Conservation (phyloP, 169 alveolate species). For the Eimeria maxima region DNA sequence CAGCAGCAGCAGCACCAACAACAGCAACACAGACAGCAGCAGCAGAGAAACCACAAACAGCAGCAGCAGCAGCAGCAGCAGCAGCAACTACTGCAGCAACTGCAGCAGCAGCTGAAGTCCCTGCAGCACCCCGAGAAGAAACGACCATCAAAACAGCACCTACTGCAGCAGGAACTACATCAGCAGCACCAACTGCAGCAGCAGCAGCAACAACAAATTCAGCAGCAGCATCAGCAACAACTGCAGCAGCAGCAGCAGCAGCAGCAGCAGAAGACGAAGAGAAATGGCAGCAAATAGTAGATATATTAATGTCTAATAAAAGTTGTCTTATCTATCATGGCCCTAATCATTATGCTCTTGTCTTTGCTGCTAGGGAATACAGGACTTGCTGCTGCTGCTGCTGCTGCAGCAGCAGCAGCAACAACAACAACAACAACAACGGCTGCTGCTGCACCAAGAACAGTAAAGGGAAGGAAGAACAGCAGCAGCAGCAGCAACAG, state of each 20-base stretch:
- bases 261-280: not conserved
- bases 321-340: conserved; percentile 38
- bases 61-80: not conserved
- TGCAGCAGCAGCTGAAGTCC: not conserved
- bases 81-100: not conserved
- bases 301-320: not conserved
- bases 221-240: no score
- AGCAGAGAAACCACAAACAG: not conserved
- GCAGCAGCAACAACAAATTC: no score
- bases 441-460: not conserved
- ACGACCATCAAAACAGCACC: no score
- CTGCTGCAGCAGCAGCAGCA: not conserved
- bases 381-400: not conserved
- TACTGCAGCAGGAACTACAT: not conserved
- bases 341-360: conserved; percentile 48
- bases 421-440: not conserved
- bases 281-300: not conserved
- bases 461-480: no score
- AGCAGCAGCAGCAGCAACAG: conserved; percentile 18
- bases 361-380: conserved; percentile 46
- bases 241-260: no score
- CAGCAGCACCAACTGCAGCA: no score
- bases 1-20: conserved; percentile 13
- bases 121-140: conserved; percentile 4
- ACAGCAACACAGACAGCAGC: no score